These are phyloP conservation scores for Pseudogymnoascus sp. DNA, from an alignment of 2,329 filamentous ascomycete genomes.

Conservation along the genomic window DNA sequence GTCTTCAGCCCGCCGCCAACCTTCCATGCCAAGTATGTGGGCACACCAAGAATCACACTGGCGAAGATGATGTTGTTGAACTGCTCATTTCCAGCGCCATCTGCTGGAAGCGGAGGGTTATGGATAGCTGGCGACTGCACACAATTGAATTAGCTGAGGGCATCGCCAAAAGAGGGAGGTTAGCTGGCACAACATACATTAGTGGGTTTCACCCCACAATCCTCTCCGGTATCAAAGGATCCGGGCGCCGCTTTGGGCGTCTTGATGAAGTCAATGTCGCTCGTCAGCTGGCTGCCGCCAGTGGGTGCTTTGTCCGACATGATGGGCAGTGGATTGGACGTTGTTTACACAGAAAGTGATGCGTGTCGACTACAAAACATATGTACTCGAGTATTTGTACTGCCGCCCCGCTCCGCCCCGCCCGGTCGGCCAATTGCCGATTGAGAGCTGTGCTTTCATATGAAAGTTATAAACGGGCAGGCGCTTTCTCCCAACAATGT, in stretches of 20 bases:
- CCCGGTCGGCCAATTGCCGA: neutral
- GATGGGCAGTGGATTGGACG: conserved; percentile 13
- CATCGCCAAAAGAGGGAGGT: neutral
- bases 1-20: conserved; percentile 18
- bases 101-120: conserved; percentile 18
- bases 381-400: conserved; percentile 1
- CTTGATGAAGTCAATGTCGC: conserved; percentile 22
- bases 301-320: conserved; percentile 34
- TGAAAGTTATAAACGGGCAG: neutral
- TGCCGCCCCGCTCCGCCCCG: conserved; percentile 3
- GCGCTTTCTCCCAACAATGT: neutral
- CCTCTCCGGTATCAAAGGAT: conserved; percentile 17
- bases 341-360: conserved; percentile 5
- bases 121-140: conserved; percentile 23
- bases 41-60: conserved; percentile 18
- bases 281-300: conserved; percentile 7
- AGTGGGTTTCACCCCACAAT: conserved; percentile 22
- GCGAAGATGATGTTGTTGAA: conserved; percentile 22
- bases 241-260: conserved; percentile 21
- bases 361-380: conserved; percentile 2
- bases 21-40: conserved; percentile 16
- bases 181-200: conserved; percentile 17
- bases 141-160: neutral
- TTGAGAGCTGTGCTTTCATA: neutral
- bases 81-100: conserved; percentile 21